phyloP scores from a whole-genome alignment of 768 basidiomycete genomes.

The Fomitopsis pulvina region DNA sequence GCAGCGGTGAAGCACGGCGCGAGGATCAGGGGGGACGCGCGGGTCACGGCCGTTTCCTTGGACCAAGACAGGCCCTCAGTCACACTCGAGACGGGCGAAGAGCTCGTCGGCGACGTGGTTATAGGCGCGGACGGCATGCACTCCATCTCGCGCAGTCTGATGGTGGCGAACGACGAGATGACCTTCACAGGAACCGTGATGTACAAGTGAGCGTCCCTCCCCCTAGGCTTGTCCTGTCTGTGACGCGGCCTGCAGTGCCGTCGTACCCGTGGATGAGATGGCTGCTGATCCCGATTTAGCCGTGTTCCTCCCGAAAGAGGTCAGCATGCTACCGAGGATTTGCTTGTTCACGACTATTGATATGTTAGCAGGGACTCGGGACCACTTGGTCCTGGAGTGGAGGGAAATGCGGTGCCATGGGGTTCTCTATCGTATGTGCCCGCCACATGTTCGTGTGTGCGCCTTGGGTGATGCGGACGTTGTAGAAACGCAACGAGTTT shows the following conservation, averaged over 20 bases:
- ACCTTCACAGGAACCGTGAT: constrained; percentile 8
- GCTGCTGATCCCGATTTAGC: not conserved
- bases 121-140: constrained; percentile 21
- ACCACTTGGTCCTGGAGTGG: not conserved
- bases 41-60: constrained; percentile 11
- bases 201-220: constrained; percentile 4
- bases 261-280: not conserved
- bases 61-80: constrained; percentile 14
- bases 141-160: constrained; percentile 5
- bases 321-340: not conserved
- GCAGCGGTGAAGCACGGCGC: constrained; percentile 15
- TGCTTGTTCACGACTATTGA: not conserved
- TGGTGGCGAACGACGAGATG: constrained; percentile 7
- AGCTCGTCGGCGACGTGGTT: constrained; percentile 21
- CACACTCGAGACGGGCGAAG: constrained; percentile 20
- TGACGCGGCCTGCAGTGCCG: not conserved
- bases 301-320: not conserved
- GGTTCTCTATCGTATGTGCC: constrained; percentile 10
- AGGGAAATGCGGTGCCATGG: constrained; percentile 10
- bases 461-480: not conserved
- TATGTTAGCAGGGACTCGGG: not conserved
- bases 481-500: not conserved
- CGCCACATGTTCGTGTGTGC: not conserved
- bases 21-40: constrained; percentile 10
- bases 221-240: not conserved